Conservation (phyloP, 192 early-diverging fungal genomes). For the Coemansia sp. region DNA sequence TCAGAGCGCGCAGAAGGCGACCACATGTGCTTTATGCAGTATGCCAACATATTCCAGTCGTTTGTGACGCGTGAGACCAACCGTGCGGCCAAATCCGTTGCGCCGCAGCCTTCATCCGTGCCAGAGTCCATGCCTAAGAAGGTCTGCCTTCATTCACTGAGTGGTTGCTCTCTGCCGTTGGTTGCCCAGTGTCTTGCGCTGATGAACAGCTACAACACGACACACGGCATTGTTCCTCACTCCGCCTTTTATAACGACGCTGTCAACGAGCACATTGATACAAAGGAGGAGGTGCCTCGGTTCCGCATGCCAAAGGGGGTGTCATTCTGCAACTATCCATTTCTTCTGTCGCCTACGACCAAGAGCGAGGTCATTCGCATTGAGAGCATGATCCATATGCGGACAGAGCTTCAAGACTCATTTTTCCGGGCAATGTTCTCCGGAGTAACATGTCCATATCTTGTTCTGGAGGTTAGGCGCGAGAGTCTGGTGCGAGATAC, state of each 20-base stretch:
- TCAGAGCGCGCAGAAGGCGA: neutral
- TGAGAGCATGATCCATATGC: slow-evolving; percentile 72
- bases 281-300: slow-evolving; percentile 75
- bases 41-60: slow-evolving; percentile 34
- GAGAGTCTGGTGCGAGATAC: slow-evolving; percentile 73
- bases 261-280: slow-evolving; percentile 70
- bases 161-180: slow-evolving; percentile 20
- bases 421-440: slow-evolving; percentile 78
- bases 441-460: slow-evolving; percentile 74
- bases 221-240: slow-evolving; percentile 58
- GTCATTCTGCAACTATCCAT: slow-evolving; percentile 77
- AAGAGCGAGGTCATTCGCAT: slow-evolving; percentile 75
- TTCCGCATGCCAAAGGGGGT: slow-evolving; percentile 67
- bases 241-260: slow-evolving; percentile 71
- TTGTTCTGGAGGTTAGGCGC: slow-evolving; percentile 69
- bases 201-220: slow-evolving; percentile 65
- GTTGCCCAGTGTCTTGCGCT: slow-evolving; percentile 40
- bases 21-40: slow-evolving; percentile 20
- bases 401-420: slow-evolving; percentile 68
- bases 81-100: slow-evolving; percentile 18
- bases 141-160: slow-evolving; percentile 35
- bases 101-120: neutral
- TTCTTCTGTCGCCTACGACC: slow-evolving; percentile 68
- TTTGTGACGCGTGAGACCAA: slow-evolving; percentile 39
- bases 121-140: slow-evolving; percentile 24